These are phyloP conservation scores for Astrothelium subdiscretum DNA, from an alignment of 495 filamentous ascomycete genomes.

Conservation along the genomic window DNA sequence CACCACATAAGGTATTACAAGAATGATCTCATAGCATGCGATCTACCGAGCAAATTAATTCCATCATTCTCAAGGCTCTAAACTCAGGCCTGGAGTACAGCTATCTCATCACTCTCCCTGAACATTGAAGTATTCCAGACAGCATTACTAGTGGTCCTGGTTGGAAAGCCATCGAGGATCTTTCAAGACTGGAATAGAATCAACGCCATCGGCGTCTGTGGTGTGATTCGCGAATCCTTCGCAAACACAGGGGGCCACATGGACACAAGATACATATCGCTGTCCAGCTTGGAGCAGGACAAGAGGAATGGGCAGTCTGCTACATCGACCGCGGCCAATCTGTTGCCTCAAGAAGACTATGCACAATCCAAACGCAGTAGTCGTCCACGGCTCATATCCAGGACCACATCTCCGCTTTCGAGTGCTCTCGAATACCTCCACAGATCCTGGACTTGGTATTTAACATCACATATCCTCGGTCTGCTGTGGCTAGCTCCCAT, in stretches of 20 bases:
- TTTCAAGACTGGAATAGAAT: no score
- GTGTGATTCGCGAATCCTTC: no score
- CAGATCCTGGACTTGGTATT: background rate
- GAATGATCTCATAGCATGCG: no score
- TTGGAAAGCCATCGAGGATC: no score
- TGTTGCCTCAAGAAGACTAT: background rate
- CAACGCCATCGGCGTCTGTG: no score
- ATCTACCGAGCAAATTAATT: no score
- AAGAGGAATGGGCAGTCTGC: background rate
- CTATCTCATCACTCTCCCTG: no score
- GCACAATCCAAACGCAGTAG: background rate
- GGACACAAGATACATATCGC: background rate
- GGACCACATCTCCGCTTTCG: background rate
- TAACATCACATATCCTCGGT: conserved; percentile 7
- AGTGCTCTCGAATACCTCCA: background rate
- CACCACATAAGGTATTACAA: no score
- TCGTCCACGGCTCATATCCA: background rate
- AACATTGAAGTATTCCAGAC: no score
- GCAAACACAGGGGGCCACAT: background rate
- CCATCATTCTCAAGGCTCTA: no score
- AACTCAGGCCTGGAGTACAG: no score
- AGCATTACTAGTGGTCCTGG: no score
- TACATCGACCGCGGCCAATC: background rate
- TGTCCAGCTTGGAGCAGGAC: background rate
- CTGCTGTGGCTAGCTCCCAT: conserved; percentile 21